phyloP scores from a whole-genome alignment of 345 rosid species.

The Ailanthus altissimus region DNA sequence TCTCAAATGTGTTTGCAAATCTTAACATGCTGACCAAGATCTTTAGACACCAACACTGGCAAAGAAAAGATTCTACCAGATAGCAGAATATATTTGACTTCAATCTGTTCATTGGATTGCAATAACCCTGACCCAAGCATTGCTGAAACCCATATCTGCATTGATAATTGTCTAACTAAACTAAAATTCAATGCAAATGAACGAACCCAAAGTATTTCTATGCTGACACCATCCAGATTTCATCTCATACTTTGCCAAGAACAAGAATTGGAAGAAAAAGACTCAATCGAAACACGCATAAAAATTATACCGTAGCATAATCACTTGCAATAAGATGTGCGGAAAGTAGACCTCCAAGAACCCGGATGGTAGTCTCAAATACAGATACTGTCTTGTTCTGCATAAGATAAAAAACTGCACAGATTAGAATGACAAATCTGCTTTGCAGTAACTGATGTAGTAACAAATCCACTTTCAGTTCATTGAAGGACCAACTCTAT shows the following conservation, averaged over 20 bases:
- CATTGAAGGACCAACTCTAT: background rate
- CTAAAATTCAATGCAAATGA: background rate
- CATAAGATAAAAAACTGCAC: slow-evolving; percentile 29
- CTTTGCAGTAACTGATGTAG: background rate
- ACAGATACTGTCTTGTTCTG: slow-evolving; percentile 97
- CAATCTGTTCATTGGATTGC: background rate
- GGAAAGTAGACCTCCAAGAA: slow-evolving; percentile 96
- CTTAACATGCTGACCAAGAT: background rate
- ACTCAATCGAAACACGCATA: background rate
- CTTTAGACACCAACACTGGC: background rate
- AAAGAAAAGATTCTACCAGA: background rate
- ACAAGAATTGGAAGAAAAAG: slow-evolving; percentile 14
- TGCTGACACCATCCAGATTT: background rate
- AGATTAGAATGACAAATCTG: slow-evolving; percentile 19
- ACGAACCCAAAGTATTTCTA: background rate
- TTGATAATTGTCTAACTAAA: background rate
- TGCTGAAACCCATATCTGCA: background rate
- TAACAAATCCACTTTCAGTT: slow-evolving; percentile 2
- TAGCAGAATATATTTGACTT: background rate
- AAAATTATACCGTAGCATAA: slow-evolving; percentile 71
- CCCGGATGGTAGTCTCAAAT: slow-evolving; percentile 88
- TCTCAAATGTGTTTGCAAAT: background rate
- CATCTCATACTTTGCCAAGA: slow-evolving; percentile 7
- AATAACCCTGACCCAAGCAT: background rate
- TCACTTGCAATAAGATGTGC: slow-evolving; percentile 99